These are phyloP conservation scores for Apophysomyces variabilis DNA, from an alignment of 371 early-diverging fungal genomes.

Conservation along the genomic window DNA sequence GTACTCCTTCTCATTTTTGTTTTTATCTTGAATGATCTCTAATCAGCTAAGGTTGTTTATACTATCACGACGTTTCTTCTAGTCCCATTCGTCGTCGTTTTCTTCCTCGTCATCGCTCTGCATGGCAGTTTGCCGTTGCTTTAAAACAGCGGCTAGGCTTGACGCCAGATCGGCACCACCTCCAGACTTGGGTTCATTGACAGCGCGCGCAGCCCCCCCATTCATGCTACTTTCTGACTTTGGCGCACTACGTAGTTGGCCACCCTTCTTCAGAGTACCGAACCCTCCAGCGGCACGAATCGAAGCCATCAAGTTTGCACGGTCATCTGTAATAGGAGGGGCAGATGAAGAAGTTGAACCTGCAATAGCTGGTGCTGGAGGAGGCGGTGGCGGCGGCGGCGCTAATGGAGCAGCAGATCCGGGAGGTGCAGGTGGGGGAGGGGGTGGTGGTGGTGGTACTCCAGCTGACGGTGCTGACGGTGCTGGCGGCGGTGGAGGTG, in stretches of 20 bases:
- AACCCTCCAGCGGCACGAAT: slow-evolving; percentile 53
- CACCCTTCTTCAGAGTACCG: slow-evolving; percentile 37
- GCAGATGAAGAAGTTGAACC: slow-evolving; percentile 21
- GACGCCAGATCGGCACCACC: slow-evolving; percentile 43
- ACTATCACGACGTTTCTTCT: slow-evolving; percentile 8
- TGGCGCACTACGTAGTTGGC: slow-evolving; percentile 20
- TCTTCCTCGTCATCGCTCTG: slow-evolving; percentile 51
- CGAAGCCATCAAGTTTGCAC: slow-evolving; percentile 44
- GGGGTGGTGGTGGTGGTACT: not conserved
- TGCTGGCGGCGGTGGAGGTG: not conserved
- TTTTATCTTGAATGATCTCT: too few species aligned
- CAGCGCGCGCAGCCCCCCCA: slow-evolving; percentile 16
- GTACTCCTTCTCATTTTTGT: not conserved
- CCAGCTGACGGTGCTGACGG: not conserved
- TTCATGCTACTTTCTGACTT: slow-evolving; percentile 6
- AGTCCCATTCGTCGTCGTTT: slow-evolving; percentile 43
- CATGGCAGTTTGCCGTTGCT: slow-evolving; percentile 49
- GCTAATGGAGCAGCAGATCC: slow-evolving; percentile 29
- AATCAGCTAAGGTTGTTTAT: too few species aligned
- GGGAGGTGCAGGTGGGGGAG: slow-evolving; percentile 6
- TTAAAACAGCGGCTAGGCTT: slow-evolving; percentile 46
- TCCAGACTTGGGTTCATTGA: slow-evolving; percentile 23
- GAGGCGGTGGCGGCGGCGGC: slow-evolving; percentile 28
- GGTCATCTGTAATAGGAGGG: slow-evolving; percentile 23
- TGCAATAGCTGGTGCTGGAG: slow-evolving; percentile 17